Base-by-base conservation (phyloP, 169 alveolate genomes). In the Plasmodium vivax region DNA sequence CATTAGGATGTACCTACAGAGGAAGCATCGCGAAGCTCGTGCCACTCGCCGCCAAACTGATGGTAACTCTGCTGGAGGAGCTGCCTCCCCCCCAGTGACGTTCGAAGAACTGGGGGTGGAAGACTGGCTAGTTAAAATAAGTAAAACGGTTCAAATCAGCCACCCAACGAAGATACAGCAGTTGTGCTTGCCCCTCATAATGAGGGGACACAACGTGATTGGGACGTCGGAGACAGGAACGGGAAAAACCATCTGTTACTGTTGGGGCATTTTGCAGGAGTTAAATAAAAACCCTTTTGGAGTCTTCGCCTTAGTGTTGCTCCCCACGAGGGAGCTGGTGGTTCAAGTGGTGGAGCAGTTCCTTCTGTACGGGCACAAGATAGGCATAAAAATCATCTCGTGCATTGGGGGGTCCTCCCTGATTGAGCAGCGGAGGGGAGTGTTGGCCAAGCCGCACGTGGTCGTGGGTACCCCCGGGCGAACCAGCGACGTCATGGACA, bases 321-420 rank as follows among this genome's bases (percentile, higher is more conserved):
- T 99, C 5, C 99, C 99, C n/a, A 98, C 99, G 32, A 96, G 99
- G 92, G 99, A 99, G 93, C 97, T 99, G 54, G 99, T 99, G 0
- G 87, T 98, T 45, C 99, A 99, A 93, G 98, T 99, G 16, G 96
- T 97, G n/a, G 99, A 99, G 85, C 98, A 98, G 94, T 97, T 99
- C 95, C 97, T 96, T 84, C 97, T 98, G 19, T 98, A 98, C 93
- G 99, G 99, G 6, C 95, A 96, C n/a, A 97, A 96, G 85, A 93
- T 98, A 81, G 98, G 98, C 94, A 95, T 98, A 51, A 96, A 97
- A 73, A 94, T 97, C 19, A 92, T 97, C 47, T 96, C 98, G 14
- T 91, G 99, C 51, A 98, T 98, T 1, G 99, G 99, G 1, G 99
- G 99, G 14, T 97, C 96, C 73, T 99, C 98, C 77, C 96, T 97